Percentiles rank a stretch among this genome's conserved stretches.
Conservation (phyloP, 768 basidiomycete genomes). For the Cubamyces lactineus region DNA sequence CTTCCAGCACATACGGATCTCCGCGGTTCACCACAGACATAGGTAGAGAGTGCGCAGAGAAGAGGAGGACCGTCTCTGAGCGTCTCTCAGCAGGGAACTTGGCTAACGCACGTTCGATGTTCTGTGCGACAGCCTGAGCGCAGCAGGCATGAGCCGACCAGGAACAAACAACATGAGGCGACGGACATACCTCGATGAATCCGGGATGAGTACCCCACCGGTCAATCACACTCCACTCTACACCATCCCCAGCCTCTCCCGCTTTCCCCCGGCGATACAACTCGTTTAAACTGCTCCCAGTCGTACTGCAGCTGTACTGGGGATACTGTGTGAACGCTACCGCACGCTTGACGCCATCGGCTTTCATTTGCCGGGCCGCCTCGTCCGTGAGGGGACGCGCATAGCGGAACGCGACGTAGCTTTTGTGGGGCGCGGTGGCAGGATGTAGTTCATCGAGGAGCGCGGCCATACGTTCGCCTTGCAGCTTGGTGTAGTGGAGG, state of each 20-base stretch:
- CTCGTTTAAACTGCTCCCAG: constrained; percentile 96
- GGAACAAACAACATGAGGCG: constrained; percentile 12
- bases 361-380: constrained; percentile 80
- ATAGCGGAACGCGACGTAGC: constrained; percentile 96
- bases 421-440: constrained; percentile 90
- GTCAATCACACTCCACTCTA: constrained; percentile 98
- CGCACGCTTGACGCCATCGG: constrained; percentile 89
- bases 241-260: constrained; percentile 58
- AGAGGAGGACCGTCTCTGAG: constrained; percentile 79
- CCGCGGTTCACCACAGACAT: constrained; percentile 99
- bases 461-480: constrained; percentile 88
- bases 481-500: constrained; percentile 81
- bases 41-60: constrained; percentile 97
- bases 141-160: background rate
- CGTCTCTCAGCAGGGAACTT: constrained; percentile 77
- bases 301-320: constrained; percentile 98
- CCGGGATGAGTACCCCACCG: constrained; percentile 97
- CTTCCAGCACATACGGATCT: constrained; percentile 95
- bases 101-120: constrained; percentile 78
- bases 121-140: constrained; percentile 83
- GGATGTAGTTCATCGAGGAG: constrained; percentile 96
- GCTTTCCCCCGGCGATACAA: constrained; percentile 68
- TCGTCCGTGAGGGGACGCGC: constrained; percentile 86
- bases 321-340: constrained; percentile 98
- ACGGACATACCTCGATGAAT: constrained; percentile 80